phyloP scores from a whole-genome alignment of 345 rosid species.

The Rhodamnia argentea region DNA sequence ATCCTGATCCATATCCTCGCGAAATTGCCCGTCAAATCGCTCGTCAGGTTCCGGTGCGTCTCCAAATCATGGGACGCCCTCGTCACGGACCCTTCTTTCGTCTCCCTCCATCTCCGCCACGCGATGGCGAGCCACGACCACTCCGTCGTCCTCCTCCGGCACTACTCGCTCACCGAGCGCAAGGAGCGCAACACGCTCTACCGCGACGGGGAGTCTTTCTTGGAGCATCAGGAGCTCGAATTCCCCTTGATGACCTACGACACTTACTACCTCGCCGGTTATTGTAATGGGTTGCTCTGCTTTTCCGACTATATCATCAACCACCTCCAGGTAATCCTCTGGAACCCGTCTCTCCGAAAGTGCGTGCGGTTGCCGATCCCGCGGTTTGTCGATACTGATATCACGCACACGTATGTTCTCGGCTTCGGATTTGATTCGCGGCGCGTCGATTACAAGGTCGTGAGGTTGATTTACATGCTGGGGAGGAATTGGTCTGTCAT shows the following conservation, averaged over 20 bases:
- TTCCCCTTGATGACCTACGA: slow-evolving; percentile 1
- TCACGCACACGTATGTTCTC: not conserved
- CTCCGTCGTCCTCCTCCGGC: slow-evolving; percentile 1
- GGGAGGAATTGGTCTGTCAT: not conserved
- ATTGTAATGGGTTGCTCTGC: slow-evolving; percentile 5
- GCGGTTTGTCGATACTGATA: not conserved
- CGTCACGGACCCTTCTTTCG: slow-evolving; percentile 2
- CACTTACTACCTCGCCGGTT: not conserved
- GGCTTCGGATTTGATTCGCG: slow-evolving; percentile 16
- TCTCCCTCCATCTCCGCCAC: not conserved
- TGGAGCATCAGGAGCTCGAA: not conserved
- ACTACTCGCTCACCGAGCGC: slow-evolving; percentile 1
- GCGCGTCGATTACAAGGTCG: slow-evolving; percentile 14
- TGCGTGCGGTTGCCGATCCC: not conserved
- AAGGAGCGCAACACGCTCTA: not conserved
- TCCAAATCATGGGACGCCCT: slow-evolving; percentile 7
- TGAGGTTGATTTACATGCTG: slow-evolving; percentile 9
- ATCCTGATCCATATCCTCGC: slow-evolving; percentile 1
- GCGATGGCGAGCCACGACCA: not conserved
- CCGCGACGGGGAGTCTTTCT: not conserved
- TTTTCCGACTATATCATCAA: not conserved
- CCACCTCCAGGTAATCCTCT: not conserved
- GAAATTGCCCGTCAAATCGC: slow-evolving; percentile 3
- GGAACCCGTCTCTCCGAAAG: slow-evolving; percentile 9
- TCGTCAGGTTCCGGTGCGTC: slow-evolving; percentile 8